Conservation (phyloP, 164 flowering plant genomes). For the Magnolia sinica region DNA sequence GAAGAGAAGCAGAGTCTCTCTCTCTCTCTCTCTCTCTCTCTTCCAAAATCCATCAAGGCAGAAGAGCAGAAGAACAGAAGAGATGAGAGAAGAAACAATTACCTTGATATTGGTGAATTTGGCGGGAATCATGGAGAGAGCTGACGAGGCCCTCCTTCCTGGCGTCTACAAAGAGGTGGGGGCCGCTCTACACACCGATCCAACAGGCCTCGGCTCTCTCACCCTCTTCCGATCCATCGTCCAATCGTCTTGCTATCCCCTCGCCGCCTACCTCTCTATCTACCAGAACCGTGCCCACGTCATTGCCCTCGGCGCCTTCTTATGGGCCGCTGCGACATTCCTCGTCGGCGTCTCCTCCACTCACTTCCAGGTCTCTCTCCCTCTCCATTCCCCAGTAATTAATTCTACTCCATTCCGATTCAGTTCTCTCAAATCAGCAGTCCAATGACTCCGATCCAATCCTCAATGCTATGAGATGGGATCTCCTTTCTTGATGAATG, state of each 20-base stretch:
- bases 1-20: neutral
- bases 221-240: conserved; percentile 80
- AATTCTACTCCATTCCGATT: too few relatives aligned
- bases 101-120: conserved; percentile 72
- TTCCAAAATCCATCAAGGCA: neutral
- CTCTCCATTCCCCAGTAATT: neutral
- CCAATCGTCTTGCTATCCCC: conserved; percentile 69
- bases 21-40: neutral
- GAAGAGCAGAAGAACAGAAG: neutral
- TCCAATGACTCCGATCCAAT: neutral
- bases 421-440: neutral
- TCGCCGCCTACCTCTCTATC: conserved; percentile 65
- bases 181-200: conserved; percentile 68
- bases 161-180: conserved; percentile 89
- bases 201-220: conserved; percentile 69
- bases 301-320: conserved; percentile 75
- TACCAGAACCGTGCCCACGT: conserved; percentile 74
- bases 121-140: conserved; percentile 81
- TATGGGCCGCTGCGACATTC: conserved; percentile 92
- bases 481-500: neutral
- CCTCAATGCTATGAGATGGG: neutral
- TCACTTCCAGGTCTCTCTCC: conserved; percentile 52
- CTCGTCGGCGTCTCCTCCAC: conserved; percentile 78
- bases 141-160: conserved; percentile 82
- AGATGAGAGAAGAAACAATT: conserved; percentile 50